Percentiles rank a stretch among this genome's conserved stretches.
phyloP scores from a whole-genome alignment of 495 filamentous ascomycete genomes.

The Aspergillus ostianus region DNA sequence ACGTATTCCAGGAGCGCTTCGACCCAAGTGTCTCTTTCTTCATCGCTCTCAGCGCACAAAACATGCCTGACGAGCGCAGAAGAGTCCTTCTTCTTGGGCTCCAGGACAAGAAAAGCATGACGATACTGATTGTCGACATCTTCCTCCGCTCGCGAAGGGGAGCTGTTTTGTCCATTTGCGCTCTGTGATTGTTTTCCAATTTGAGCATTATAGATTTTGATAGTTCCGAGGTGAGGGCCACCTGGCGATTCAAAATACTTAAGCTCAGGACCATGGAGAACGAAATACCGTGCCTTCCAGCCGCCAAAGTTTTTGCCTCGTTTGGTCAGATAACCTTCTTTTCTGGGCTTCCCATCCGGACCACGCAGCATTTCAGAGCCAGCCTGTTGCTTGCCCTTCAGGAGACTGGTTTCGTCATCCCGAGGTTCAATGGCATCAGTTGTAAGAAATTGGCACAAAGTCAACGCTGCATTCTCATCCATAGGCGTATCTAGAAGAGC shows the following conservation, averaged over 20 bases:
- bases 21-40: constrained; percentile 92
- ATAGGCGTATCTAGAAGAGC: constrained; percentile 77
- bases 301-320: constrained; percentile 97
- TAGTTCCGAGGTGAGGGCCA: constrained; percentile 85
- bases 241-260: constrained; percentile 90
- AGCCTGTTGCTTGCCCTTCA: constrained; percentile 45
- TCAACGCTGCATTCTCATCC: constrained; percentile 73
- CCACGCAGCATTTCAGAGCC: constrained; percentile 43
- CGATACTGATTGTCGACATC: constrained; percentile 92
- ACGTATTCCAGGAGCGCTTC: constrained; percentile 86
- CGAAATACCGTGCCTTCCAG: constrained; percentile 97
- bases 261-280: constrained; percentile 83
- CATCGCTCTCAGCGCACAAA: constrained; percentile 90
- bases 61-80: constrained; percentile 89
- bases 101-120: constrained; percentile 91
- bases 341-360: constrained; percentile 64
- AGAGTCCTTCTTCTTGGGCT: constrained; percentile 96
- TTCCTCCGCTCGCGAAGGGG: constrained; percentile 60
- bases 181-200: constrained; percentile 84
- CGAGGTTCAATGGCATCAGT: constrained; percentile 78
- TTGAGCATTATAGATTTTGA: constrained; percentile 86
- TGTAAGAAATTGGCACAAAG: constrained; percentile 85
- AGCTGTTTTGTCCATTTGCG: constrained; percentile 49
- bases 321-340: constrained; percentile 93
- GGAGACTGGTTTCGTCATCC: constrained; percentile 56